Conservation (phyloP, 2,329 filamentous ascomycete species). For the Scedosporium boydii region DNA sequence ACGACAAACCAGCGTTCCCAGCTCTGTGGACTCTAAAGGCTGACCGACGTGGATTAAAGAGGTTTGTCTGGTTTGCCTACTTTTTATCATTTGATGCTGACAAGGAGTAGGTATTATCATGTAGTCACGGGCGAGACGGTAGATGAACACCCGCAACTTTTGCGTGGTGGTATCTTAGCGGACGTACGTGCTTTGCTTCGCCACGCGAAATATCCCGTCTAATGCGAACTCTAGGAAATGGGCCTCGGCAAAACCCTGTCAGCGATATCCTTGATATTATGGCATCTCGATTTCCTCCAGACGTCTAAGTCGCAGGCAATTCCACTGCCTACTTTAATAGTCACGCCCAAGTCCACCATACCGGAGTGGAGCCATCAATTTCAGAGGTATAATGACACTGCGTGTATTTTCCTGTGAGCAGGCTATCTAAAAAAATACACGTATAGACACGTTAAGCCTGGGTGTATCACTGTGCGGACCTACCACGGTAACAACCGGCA, state of each 20-base stretch:
- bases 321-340: neutral
- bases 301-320: neutral
- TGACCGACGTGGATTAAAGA: neutral
- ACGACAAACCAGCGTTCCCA: neutral
- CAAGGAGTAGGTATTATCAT: neutral
- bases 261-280: neutral
- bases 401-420: too few species aligned
- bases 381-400: neutral
- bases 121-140: neutral
- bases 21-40: neutral
- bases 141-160: neutral
- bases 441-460: neutral
- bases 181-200: neutral
- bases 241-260: neutral
- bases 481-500: neutral
- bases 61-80: neutral
- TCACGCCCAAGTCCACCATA: neutral
- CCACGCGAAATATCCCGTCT: neutral
- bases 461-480: neutral
- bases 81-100: neutral
- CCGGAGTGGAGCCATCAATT: conserved; percentile 2
- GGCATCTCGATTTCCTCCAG: neutral
- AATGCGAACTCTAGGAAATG: neutral
- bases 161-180: conserved; percentile 1
- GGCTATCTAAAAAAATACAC: neutral